Conservation (phyloP, 768 basidiomycete genomes). For the Tulasnella sp. region DNA sequence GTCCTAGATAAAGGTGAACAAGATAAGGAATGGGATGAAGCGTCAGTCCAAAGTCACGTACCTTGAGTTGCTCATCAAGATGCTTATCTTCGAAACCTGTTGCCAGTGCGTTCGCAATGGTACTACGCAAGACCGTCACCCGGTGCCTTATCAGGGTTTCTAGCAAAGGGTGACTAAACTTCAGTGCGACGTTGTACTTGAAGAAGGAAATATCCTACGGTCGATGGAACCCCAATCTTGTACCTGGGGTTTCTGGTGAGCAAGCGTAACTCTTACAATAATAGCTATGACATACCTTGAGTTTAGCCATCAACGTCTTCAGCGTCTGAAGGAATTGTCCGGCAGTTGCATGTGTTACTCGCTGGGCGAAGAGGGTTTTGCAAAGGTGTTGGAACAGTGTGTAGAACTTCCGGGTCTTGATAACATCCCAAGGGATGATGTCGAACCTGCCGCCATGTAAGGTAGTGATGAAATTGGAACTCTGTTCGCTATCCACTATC, state of each 20-base stretch:
- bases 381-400: slow-evolving; percentile 38
- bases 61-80: slow-evolving; percentile 42
- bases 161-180: slow-evolving; percentile 28
- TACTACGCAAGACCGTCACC: slow-evolving; percentile 22
- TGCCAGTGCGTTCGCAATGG: slow-evolving; percentile 34
- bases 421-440: slow-evolving; percentile 57
- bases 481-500: slow-evolving; percentile 49
- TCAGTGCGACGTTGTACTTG: slow-evolving; percentile 21
- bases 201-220: slow-evolving; percentile 30
- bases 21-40: background rate
- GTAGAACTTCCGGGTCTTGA: slow-evolving; percentile 50
- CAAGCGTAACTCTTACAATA: background rate
- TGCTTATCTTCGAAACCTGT: slow-evolving; percentile 36
- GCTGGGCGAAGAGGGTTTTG: slow-evolving; percentile 36
- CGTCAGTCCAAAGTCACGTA: slow-evolving; percentile 20
- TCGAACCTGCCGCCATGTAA: slow-evolving; percentile 42
- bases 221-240: slow-evolving; percentile 50
- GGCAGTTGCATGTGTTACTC: slow-evolving; percentile 37
- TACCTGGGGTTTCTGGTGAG: background rate
- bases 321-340: slow-evolving; percentile 44
- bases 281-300: slow-evolving; percentile 44
- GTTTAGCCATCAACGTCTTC: slow-evolving; percentile 54
- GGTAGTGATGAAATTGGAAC: slow-evolving; percentile 47
- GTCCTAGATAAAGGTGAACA: slow-evolving; percentile 29
- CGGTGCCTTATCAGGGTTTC: slow-evolving; percentile 25